These are phyloP conservation scores for Penicillium sp. DNA, from an alignment of 2,329 filamentous ascomycete genomes.

Conservation along the genomic window DNA sequence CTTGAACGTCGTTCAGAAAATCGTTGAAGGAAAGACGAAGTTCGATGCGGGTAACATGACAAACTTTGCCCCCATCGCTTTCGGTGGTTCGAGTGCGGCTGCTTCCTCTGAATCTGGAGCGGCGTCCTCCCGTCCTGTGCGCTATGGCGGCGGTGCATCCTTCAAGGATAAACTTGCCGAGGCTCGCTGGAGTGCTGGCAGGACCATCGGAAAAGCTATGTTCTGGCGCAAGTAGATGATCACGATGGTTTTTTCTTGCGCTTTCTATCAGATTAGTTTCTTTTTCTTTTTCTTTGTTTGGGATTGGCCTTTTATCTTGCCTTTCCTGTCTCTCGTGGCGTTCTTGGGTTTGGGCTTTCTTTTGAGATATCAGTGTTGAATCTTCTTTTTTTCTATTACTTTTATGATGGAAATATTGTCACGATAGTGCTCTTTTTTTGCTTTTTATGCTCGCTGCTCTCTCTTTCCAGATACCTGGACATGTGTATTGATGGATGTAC, in stretches of 20 bases:
- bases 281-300: neutral
- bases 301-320: neutral
- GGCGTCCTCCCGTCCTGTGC: slow-evolving; percentile 15
- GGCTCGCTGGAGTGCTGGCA: slow-evolving; percentile 28
- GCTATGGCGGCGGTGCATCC: slow-evolving; percentile 28
- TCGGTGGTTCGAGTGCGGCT: slow-evolving; percentile 18
- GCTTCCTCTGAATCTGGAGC: slow-evolving; percentile 15
- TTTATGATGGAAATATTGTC: slow-evolving; percentile 20
- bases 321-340: neutral
- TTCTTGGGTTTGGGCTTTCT: slow-evolving; percentile 3
- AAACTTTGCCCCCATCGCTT: slow-evolving; percentile 19
- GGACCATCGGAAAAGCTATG: slow-evolving; percentile 29
- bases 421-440: slow-evolving; percentile 11
- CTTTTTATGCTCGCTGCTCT: slow-evolving; percentile 1
- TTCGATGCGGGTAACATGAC: slow-evolving; percentile 34
- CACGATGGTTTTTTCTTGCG: neutral
- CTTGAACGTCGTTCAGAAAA: slow-evolving; percentile 71
- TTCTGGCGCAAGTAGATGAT: slow-evolving; percentile 34
- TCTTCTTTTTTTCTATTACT: slow-evolving; percentile 5
- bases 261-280: neutral
- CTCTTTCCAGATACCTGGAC: slow-evolving; percentile 11
- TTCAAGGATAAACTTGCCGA: slow-evolving; percentile 32
- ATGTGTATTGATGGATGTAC: slow-evolving; percentile 14
- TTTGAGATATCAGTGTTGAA: slow-evolving; percentile 6
- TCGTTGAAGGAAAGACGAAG: slow-evolving; percentile 77